phyloP scores from a whole-genome alignment of 2,329 filamentous ascomycete species.

The Neofusicoccum kwambonambiense region DNA sequence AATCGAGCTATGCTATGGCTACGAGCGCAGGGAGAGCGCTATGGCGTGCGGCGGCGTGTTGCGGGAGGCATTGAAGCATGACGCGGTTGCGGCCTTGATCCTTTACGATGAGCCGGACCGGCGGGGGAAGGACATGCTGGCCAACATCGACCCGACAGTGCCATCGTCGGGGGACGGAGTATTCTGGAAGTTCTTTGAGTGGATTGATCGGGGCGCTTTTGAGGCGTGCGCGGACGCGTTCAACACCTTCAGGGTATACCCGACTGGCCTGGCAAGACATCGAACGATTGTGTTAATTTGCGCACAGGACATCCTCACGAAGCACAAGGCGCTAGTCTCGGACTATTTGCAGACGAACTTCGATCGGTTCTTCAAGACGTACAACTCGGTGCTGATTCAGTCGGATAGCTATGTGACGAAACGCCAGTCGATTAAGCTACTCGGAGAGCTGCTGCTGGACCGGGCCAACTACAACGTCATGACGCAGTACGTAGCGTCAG shows the following conservation, averaged over 20 bases:
- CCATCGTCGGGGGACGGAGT: conserved; percentile 78
- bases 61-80: conserved; percentile 85
- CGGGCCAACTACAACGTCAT: conserved; percentile 97
- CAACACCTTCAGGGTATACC: conserved; percentile 81
- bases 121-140: conserved; percentile 66
- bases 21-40: conserved; percentile 85
- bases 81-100: conserved; percentile 85
- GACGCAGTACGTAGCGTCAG: conserved; percentile 93
- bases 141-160: conserved; percentile 71
- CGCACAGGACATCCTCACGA: conserved; percentile 80
- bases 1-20: conserved; percentile 76
- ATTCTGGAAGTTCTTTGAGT: conserved; percentile 96
- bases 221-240: conserved; percentile 97
- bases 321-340: conserved; percentile 87
- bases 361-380: conserved; percentile 85
- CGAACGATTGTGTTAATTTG: background rate
- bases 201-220: conserved; percentile 95
- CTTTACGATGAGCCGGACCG: conserved; percentile 83
- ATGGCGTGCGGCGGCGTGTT: conserved; percentile 88
- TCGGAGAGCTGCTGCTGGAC: conserved; percentile 92
- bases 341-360: conserved; percentile 88
- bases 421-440: conserved; percentile 93
- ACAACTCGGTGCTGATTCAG: conserved; percentile 83
- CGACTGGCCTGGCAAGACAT: background rate
- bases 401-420: conserved; percentile 98